Evolutionary conservation across 441 rosid species (phyloP).

Genomic region (Pelargonium myrrhifolium): DNA sequence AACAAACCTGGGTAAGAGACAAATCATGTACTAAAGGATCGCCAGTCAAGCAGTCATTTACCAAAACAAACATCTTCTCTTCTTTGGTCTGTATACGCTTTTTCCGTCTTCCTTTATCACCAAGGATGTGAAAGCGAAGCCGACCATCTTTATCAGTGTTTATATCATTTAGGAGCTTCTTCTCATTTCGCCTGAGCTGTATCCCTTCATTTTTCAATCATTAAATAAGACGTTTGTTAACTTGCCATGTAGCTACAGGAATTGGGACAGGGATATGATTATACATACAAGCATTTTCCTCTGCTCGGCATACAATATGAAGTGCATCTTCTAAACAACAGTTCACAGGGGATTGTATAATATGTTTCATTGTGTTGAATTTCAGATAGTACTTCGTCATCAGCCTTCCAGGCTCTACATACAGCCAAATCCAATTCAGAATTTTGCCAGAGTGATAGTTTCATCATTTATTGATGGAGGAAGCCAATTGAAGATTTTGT

Average conservation of each 20-base stretch:
- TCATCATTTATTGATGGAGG: conserved; percentile 13
- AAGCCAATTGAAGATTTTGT: conserved; percentile 18
- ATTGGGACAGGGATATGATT: conserved; percentile 12
- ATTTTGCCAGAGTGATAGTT: conserved; percentile 12
- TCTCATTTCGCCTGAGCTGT: conserved; percentile 93
- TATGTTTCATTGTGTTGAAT: conserved; percentile 84
- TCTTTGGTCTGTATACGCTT: conserved; percentile 86
- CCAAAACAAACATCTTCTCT: conserved; percentile 84
- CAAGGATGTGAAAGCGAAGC: conserved; percentile 77
- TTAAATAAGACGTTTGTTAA: conserved; percentile 15
- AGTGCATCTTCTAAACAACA: conserved; percentile 80
- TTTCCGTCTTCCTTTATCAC: conserved; percentile 79
- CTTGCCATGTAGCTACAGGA: conserved; percentile 9
- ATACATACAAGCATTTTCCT: conserved; percentile 84
- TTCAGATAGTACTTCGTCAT: conserved; percentile 96
- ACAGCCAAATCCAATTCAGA: conserved; percentile 11
- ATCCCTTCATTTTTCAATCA: conserved; percentile 66
- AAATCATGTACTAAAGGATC: conserved; percentile 86
- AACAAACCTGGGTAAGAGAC: conserved; percentile 76
- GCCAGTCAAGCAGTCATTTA: conserved; percentile 92
- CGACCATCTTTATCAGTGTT: conserved; percentile 72
- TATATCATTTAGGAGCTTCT: conserved; percentile 83
- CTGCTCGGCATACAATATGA: conserved; percentile 68
- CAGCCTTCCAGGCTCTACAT: conserved; percentile 82
- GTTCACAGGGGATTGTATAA: conserved; percentile 55